Percentiles rank a stretch among this genome's conserved stretches.
phyloP scores from a whole-genome alignment of 495 filamentous ascomycete species.

The Tuber umbilicatum region DNA sequence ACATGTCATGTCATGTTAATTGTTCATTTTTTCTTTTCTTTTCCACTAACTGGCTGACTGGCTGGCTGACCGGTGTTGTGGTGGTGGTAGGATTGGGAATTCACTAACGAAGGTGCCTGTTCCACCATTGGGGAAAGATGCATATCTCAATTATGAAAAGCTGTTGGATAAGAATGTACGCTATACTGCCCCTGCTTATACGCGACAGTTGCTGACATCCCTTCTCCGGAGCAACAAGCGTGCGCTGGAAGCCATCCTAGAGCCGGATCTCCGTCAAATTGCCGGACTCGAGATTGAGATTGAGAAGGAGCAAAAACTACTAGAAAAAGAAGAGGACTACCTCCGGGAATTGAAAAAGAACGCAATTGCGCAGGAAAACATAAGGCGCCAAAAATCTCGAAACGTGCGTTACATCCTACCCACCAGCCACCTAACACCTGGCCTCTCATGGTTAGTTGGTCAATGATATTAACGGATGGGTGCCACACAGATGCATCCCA shows the following conservation, averaged over 20 bases:
- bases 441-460: neutral
- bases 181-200: neutral
- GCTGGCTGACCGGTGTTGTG: neutral
- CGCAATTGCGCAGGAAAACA: constrained; percentile 27
- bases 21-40: neutral
- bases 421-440: neutral
- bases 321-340: constrained; percentile 28
- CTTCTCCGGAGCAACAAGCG: constrained; percentile 15
- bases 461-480: neutral
- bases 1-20: neutral
- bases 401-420: constrained; percentile 18
- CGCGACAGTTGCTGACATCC: constrained; percentile 2
- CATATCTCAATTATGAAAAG: constrained; percentile 30
- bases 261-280: constrained; percentile 35
- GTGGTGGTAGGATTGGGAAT: constrained; percentile 14
- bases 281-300: constrained; percentile 36
- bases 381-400: constrained; percentile 33
- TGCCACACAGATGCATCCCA: constrained; percentile 28
- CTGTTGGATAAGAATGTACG: constrained; percentile 34
- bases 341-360: constrained; percentile 29
- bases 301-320: constrained; percentile 23
- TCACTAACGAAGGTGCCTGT: constrained; percentile 28
- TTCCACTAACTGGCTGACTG: neutral
- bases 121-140: constrained; percentile 35
- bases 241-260: constrained; percentile 32